Evolutionary conservation across 805 yeast species (phyloP), one percentile per base, ranked within the genome.

Genomic region (Saturnispora quitensis): DNA sequence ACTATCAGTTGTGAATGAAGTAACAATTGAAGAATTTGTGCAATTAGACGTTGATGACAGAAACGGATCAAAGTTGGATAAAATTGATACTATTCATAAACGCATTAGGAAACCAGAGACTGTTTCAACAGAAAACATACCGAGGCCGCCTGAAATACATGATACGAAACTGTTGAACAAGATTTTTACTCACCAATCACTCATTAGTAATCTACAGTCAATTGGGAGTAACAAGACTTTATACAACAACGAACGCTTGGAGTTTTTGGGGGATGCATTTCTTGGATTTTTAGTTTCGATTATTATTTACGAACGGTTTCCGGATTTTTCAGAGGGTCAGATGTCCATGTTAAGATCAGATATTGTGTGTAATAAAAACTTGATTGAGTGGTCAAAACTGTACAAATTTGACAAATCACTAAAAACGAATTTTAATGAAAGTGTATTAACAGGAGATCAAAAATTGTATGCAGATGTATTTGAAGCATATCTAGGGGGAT

Each of bases 401-500:
- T 91, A 91, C 67, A 82, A 80, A 1, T 77, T 89, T 53, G 83
- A 81, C 58, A 73, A 77, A 52, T 70, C 71, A 50, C 67, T 88
- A 55, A 73, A 75, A 52, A 72, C 75, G 34, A 53, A 56, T n/a
- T 53, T 59, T 17, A 53, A 48, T 27, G 79, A 77, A 52, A 64
- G 65, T 4, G 72, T 75, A 50, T 64, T 68, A 28, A 69, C 71
- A 34, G 86, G 87, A 8, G 79, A 75, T 53, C 77, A 77, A 56
- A 93, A 93, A 62, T 71, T 86, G 2, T 76, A 76, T 60, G 96
- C 98, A 0, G 99, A 91, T 71, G 82, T 86, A 0, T 88, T 91
- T 64, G 99, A 93, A 68, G 97, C 98, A 0, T 91, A 93, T 58
- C 74, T 93, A 40, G 98, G 96, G 10, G 99, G 95, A 0, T 67